phyloP scores from a whole-genome alignment of 163 green algal genomes.

The Chlamydomonas reinhardtii region DNA sequence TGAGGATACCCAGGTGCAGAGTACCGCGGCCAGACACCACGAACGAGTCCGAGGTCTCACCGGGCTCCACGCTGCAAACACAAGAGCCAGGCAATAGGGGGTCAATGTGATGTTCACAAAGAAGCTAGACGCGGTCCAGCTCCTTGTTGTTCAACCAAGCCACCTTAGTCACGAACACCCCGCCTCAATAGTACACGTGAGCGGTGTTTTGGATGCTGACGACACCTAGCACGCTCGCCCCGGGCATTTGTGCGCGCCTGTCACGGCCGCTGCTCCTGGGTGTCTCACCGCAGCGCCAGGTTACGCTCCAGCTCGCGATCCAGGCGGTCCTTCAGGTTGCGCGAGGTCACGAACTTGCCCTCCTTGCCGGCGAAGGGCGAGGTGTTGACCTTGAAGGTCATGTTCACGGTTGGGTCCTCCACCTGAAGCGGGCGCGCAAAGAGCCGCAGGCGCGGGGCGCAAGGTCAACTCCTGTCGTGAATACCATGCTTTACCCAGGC shows the following conservation, averaged over 20 bases:
- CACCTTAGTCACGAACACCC: no score
- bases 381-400: conserved; percentile 99
- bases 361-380: conserved; percentile 96
- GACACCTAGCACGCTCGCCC: no score
- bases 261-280: conserved; percentile 44
- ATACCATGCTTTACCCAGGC: no score
- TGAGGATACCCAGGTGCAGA: conserved; percentile 98
- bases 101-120: no score
- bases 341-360: conserved; percentile 95
- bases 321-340: conserved; percentile 85
- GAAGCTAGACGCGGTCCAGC: no score
- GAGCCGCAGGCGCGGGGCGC: background rate
- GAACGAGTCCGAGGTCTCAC: conserved; percentile 94
- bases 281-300: conserved; percentile 85
- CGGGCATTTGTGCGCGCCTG: no score
- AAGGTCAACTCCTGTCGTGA: background rate
- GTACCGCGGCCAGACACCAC: conserved; percentile 95
- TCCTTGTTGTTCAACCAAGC: no score
- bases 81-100: background rate
- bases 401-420: conserved; percentile 99
- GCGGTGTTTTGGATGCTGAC: no score
- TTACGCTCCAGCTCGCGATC: conserved; percentile 97
- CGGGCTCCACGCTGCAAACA: conserved; percentile 81
- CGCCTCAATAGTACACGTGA: no score
- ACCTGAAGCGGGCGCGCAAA: conserved; percentile 63